Conservation (phyloP, 176 grass and related monocot genomes). For the Pontederia crassipes region DNA sequence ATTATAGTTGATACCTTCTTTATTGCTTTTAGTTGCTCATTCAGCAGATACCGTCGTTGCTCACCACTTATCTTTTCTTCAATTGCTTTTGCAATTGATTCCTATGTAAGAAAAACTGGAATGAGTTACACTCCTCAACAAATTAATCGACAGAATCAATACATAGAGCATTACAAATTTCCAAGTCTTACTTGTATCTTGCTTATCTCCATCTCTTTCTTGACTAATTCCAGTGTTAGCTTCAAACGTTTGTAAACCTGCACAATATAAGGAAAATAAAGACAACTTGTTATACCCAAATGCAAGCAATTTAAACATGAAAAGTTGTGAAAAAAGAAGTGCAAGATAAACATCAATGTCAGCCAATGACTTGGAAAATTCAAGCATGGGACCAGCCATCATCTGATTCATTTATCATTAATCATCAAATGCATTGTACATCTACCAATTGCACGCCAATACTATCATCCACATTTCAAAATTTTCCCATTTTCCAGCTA, state of each 20-base stretch:
- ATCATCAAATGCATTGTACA: no score
- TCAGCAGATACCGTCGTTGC: conserved; percentile 93
- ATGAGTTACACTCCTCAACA: conserved; percentile 12
- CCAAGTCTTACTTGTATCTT: conserved; percentile 59
- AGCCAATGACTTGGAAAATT: no score
- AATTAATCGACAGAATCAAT: conserved; percentile 5
- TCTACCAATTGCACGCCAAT: no score
- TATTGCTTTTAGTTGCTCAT: conserved; percentile 97
- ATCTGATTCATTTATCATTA: no score
- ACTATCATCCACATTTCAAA: no score
- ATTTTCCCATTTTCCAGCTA: no score
- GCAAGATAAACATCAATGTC: no score
- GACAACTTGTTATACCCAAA: not conserved
- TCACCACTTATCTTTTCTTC: conserved; percentile 99
- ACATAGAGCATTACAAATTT: not conserved
- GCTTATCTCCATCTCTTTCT: conserved; percentile 99
- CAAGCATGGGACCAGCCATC: no score
- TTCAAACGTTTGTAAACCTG: conserved; percentile 94
- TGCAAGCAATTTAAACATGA: not conserved
- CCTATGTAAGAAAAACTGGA: conserved; percentile 27
- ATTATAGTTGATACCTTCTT: conserved; percentile 57
- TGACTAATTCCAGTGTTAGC: conserved; percentile 85
- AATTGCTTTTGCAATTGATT: conserved; percentile 99
- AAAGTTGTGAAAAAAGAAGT: not conserved
- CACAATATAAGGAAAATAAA: conserved; percentile 12